Evolutionary conservation across 495 filamentous ascomycete genomes (phyloP).

Genomic region (Talaromyces proteolyticus): DNA sequence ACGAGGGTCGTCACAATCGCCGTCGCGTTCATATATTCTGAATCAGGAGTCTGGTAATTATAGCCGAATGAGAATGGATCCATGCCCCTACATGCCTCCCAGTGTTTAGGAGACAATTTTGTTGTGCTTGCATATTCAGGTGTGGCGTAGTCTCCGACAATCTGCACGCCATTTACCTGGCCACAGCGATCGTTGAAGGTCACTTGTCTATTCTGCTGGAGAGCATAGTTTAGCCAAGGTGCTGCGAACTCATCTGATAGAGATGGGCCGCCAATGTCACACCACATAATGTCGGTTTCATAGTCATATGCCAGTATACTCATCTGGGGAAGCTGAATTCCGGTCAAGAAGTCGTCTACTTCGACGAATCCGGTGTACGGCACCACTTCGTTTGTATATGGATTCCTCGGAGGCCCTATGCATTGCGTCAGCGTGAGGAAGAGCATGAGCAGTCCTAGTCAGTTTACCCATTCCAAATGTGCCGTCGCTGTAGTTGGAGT

Average conservation of each 20-base stretch:
- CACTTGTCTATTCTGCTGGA: constrained; percentile 34
- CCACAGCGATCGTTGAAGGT: constrained; percentile 48
- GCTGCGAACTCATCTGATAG: constrained; percentile 39
- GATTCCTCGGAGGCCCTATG: too few species aligned
- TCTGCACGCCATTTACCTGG: background rate
- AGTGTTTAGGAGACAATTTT: constrained; percentile 43
- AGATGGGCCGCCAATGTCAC: constrained; percentile 47
- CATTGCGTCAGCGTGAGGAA: too few species aligned
- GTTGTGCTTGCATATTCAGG: constrained; percentile 43
- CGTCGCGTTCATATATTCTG: constrained; percentile 43
- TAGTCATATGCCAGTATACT: constrained; percentile 41
- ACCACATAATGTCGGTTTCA: constrained; percentile 58
- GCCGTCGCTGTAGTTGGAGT: too few species aligned
- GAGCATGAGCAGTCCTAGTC: too few species aligned
- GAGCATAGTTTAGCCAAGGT: constrained; percentile 36
- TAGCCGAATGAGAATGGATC: constrained; percentile 52
- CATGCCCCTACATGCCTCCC: constrained; percentile 50
- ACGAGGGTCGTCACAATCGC: constrained; percentile 37
- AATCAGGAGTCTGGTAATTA: constrained; percentile 41
- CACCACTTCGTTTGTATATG: too few species aligned
- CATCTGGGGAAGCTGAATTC: too few species aligned
- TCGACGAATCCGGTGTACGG: too few species aligned
- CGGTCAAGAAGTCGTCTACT: too few species aligned
- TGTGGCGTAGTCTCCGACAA: constrained; percentile 43
- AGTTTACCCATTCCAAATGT: too few species aligned